Evolutionary conservation across 352 stramenopile species (phyloP).

Genomic region (Globisporangium echinulatum): DNA sequence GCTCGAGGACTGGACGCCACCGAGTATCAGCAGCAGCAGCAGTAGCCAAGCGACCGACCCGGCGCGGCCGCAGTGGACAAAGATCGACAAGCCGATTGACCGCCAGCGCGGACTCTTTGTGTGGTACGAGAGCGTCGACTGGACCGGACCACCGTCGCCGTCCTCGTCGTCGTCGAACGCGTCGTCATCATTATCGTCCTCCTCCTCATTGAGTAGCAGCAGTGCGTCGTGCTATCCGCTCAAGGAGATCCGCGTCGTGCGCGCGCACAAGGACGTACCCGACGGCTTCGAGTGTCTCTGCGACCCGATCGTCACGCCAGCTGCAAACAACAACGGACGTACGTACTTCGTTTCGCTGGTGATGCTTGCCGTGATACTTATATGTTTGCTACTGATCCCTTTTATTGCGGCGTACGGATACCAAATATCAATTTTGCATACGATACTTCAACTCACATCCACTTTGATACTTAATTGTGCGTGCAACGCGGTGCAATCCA

Average conservation of each 20-base stretch:
- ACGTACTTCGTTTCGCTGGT: conserved; percentile 9
- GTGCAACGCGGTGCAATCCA: not conserved
- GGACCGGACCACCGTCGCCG: conserved; percentile 13
- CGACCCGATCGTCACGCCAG: conserved; percentile 37
- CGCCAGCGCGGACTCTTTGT: conserved; percentile 49
- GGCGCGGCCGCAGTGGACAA: conserved; percentile 26
- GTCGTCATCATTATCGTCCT: not conserved
- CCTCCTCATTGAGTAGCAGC: conserved; percentile 8
- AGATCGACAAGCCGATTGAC: conserved; percentile 74
- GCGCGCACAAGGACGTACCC: conserved; percentile 54
- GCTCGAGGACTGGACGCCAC: conserved; percentile 20
- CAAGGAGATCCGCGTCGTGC: conserved; percentile 77
- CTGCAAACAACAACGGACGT: conserved; percentile 22
- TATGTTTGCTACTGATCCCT: not conserved
- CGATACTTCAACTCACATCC: conserved; percentile 7
- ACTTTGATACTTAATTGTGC: not conserved
- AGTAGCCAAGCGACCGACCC: not conserved
- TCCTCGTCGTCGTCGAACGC: conserved; percentile 7
- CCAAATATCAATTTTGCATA: not conserved
- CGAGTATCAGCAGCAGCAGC: not conserved
- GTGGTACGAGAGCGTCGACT: conserved; percentile 45
- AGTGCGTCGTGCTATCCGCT: conserved; percentile 28
- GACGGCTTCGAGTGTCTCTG: conserved; percentile 56
- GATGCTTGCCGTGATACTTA: not conserved
- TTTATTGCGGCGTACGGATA: no score